These are phyloP conservation scores for Tricholomella constricta DNA, from an alignment of 768 basidiomycete genomes.

Conservation along the genomic window DNA sequence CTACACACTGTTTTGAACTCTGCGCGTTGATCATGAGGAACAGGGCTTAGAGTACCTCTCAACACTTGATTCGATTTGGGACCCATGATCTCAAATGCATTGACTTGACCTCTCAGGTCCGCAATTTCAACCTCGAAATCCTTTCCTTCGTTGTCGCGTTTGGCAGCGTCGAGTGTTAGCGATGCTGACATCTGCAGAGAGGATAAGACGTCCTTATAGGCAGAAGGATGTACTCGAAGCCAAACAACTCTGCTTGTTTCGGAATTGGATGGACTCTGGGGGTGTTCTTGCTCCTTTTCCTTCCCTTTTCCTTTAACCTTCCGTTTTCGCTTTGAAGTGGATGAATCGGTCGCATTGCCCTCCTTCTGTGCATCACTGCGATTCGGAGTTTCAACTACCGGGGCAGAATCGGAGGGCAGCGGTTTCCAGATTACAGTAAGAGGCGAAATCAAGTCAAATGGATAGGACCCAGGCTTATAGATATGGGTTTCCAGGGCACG, in stretches of 20 bases:
- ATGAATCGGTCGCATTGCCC: constrained; percentile 7
- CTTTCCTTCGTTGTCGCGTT: constrained; percentile 20
- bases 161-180: constrained; percentile 40
- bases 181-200: constrained; percentile 57
- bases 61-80: constrained; percentile 78
- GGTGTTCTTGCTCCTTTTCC: constrained; percentile 29
- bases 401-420: constrained; percentile 1
- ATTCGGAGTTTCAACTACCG: constrained; percentile 3
- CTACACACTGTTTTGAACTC: constrained; percentile 60
- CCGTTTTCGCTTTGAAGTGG: constrained; percentile 16
- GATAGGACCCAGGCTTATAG: constrained; percentile 66
- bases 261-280: constrained; percentile 9
- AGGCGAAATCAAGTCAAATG: constrained; percentile 71
- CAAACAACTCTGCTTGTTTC: constrained; percentile 53
- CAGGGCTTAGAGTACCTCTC: constrained; percentile 60
- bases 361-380: neutral
- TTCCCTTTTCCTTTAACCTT: constrained; percentile 33
- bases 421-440: constrained; percentile 76
- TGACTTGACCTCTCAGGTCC: constrained; percentile 71
- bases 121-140: constrained; percentile 59
- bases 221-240: constrained; percentile 79
- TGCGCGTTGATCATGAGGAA: constrained; percentile 45
- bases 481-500: constrained; percentile 67
- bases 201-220: constrained; percentile 57
- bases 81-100: constrained; percentile 89